Evolutionary conservation across 2,329 filamentous ascomycete species (phyloP), one percentile per base, ranked within the genome.

Genomic region (Plenodomus tracheiphilus): DNA sequence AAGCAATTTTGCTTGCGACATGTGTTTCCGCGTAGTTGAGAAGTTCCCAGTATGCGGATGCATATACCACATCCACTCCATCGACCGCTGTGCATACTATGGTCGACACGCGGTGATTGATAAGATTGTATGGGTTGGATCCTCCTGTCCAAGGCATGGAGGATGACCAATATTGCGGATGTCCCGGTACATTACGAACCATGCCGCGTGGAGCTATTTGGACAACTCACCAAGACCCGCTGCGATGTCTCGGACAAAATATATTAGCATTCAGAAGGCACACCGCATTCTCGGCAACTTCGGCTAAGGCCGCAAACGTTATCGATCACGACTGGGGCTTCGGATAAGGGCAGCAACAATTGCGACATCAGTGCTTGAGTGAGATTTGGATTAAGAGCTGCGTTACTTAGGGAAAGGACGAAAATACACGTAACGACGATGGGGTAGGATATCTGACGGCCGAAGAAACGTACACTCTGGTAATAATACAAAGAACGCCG

Each of bases 31-130:
- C 19, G 54, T 73, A 18, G 59, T 72, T 16, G 70, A 73, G 46
- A 66, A 64, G 41, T 73, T 66, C 42, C 62, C 70, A 2, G 67
- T 64, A n/a, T 73, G 70, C 41, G 69, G 69, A 19, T 73, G 69
- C 52, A 58, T 62, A 19, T 73, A 72, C 46, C 63, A 71, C 43
- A 56, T 64, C 10, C 69, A 73, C 46, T 63, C 64, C 3, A 62
- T 72, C n/a, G 69, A 73, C 39, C 59, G 62, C 17, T 73, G 70
- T 43, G 54, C 65, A 4, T 64, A 57, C 25, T 64, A 63, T 46
- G 68, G 68, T 40, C 63, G 63, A 10, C 68, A 71, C 51, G 18
- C 54, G 4, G 64, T 69, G 6, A 56, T 59, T 10, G 66, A 71
- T 35, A 65, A 59, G 36, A 38, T 68, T 19, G 51, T 71, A 28